Evolutionary conservation across 306 rosid genomes (phyloP), one percentile per base, ranked within the genome.

Genomic region (Macrotyloma uniflorum): DNA sequence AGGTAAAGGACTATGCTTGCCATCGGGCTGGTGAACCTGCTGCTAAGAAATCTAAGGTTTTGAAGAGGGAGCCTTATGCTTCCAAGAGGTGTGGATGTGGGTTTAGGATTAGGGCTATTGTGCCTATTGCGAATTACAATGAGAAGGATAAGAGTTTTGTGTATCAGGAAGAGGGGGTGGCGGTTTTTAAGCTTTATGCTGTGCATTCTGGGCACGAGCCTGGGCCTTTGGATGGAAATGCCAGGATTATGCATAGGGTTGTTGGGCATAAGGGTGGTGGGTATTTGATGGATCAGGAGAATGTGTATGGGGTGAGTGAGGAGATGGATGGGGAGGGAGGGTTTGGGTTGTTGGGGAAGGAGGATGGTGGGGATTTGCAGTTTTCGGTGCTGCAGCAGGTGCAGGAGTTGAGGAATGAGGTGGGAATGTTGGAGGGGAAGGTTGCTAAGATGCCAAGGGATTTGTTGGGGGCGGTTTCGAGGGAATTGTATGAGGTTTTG

Each of bases 131-230:
- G 0, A 96, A 96, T 83, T 96, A 96, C 71, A 96, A 96, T 70
- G 99, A 96, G 78, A 96, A 93, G 89, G 99, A 93, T 46, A 93
- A 93, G 93, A 93, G 90, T 76, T 96, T 96, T 83, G 99, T 96
- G 67, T 96, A 96, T 80, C 94, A 91, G 72, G 99, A 96, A 5
- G 99, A 96, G 76, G 99, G 99, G 80, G 55, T 86, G 75, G 99
- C 99, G 0, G 93, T 93, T 74, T 96, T 96, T 51, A 96, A 91
- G 86, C 30, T 96, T 75, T 96, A 96, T 84, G 99, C 99, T 0
- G 99, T 93, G 76, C 99, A 96, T 86, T 93, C 99, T 0, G 99
- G 99, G 71, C 99, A 96, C 67, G 99, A 96, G 80, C 99, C 99
- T 0, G 99, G 99, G 33, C 99, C 99, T 2, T 81, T 93, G 87